A percentile compares a stretch with the other conserved stretches of the same genome.
Conservation (phyloP, 768 basidiomycete species). For the Exidia glandulosa region DNA sequence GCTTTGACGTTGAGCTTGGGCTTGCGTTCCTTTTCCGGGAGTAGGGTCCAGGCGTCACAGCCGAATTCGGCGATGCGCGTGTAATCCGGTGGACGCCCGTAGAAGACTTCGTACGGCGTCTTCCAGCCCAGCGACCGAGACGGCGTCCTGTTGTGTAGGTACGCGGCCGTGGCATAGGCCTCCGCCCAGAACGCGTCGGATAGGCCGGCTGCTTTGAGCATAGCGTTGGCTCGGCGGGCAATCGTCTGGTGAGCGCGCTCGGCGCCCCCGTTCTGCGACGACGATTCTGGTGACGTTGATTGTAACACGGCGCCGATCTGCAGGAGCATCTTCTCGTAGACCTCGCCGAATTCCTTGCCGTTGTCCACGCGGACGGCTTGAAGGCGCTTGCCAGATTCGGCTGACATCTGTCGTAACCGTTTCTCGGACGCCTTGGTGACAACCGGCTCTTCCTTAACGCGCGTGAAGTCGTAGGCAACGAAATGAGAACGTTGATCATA, state of each 20-base stretch:
- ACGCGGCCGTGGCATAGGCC: constrained; percentile 3
- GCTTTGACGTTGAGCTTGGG: no score
- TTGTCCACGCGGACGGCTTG: constrained; percentile 7
- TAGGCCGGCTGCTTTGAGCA: constrained; percentile 7
- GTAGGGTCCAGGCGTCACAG: no score
- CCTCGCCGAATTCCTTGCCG: neutral
- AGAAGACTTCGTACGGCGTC: neutral
- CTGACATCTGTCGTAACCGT: no score
- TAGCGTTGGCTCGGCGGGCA: constrained; percentile 3
- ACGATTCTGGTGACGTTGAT: neutral
- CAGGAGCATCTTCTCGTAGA: neutral
- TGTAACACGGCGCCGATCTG: neutral
- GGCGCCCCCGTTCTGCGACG: constrained; percentile 17
- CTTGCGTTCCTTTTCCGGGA: no score
- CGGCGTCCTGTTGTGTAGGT: neutral
- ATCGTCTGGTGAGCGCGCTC: constrained; percentile 13
- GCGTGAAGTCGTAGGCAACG: no score
- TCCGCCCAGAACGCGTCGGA: constrained; percentile 9
- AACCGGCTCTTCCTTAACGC: no score
- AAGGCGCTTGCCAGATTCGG: no score
- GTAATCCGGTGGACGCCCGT: neutral
- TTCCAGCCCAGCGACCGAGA: neutral
- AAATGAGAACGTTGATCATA: no score
- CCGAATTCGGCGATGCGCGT: neutral
- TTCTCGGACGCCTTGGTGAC: no score